Base-by-base conservation (phyloP, 2,329 filamentous ascomycete species). In the Neonectria ditissima region DNA sequence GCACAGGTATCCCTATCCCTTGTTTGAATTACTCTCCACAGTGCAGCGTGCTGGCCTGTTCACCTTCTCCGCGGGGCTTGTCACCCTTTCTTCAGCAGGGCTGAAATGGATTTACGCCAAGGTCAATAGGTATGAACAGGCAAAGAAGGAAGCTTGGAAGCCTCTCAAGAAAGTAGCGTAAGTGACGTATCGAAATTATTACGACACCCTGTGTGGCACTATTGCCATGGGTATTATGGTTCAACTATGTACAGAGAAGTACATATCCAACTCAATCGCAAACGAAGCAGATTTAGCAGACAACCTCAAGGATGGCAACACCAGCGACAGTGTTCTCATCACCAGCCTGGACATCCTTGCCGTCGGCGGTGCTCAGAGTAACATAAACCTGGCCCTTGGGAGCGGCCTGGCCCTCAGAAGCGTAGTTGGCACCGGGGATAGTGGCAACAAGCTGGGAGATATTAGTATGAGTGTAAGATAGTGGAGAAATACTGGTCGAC, bases 1-100 rank as follows among this genome's bases (percentile, higher is more conserved):
- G 1, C 2, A 32, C 55, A 91, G 89, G 83, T 97, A 97, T 71
- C 93, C 94, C 0, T 97, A 97, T 77, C 94, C 94, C 1, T 85
- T 97, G 26, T 95, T 97, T 67, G 89, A 83, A 9, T 76, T 92
- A 47, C 80, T 97, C 44, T 84, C 83, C 53, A 91, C 88, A 0
- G 75, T 81, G 52, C 89, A 93, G 73, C 86, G 94, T 20, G 80
- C 89, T 9, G 79, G 86, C 0, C 81, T 97, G 10, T 97, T 97
- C 70, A 83, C 83, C 1, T 80, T 87, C 18, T 91, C 92, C 44
- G 93, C 92, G 1, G 73, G 85, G 1, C 78, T 92, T 16, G 94
- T 97, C 88, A 90, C 91, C 2, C 76, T 82, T 3, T 93, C 89
- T 68, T 94, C 92, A 0, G 80, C 87, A 22, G 79, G 83, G 10